Base-by-base conservation (phyloP, 2,329 filamentous ascomycete genomes). In the Colletotrichum sp. region DNA sequence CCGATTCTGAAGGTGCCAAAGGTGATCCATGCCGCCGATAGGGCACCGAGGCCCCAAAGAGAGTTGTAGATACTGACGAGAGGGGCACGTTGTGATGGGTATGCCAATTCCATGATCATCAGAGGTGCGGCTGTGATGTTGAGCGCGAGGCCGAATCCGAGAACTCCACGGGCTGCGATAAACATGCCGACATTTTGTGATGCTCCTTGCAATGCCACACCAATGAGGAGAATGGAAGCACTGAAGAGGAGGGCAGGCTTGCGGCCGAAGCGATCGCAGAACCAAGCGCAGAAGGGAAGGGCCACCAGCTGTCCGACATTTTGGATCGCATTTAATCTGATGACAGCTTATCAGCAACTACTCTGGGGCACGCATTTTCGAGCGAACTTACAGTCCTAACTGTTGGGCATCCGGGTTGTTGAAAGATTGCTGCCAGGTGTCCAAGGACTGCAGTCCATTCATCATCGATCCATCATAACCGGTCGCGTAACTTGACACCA, bases 131-230 rank as follows among this genome's bases (percentile, higher is more conserved):
- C 72, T 1, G 80, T 83, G 65, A 79, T 76, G 65, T 77, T 79
- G 26, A 85, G 78, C 6, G 81, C 82, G 5, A 81, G 80, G 2
- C 87, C 87, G 49, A 86, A 83, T 2, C 87, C 87, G 24, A 88
- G 78, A 16, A 88, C 80, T 13, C 87, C 83, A 13, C 87, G 82
- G 2, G 81, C 83, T 10, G 83, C 78, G 49, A 86, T 83, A 76
- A 88, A 88, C 86, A 87, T 88, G 70, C 81, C 86, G 10, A 86
- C 83, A 72, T 87, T 85, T 72, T 88, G 86, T 0, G 87, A 84
- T 0, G 85, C 85, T 0, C 83, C 83, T 76, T 88, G 87, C 12
- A 89, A 77, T 9, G 86, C 78, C 4, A 86, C 82, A 1, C 84
- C 86, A 21, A 88, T 66, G 28, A 88, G 78, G 6, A 85, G 85